phyloP scores from a whole-genome alignment of 305 asterid species.

The Fraxinus sp. region DNA sequence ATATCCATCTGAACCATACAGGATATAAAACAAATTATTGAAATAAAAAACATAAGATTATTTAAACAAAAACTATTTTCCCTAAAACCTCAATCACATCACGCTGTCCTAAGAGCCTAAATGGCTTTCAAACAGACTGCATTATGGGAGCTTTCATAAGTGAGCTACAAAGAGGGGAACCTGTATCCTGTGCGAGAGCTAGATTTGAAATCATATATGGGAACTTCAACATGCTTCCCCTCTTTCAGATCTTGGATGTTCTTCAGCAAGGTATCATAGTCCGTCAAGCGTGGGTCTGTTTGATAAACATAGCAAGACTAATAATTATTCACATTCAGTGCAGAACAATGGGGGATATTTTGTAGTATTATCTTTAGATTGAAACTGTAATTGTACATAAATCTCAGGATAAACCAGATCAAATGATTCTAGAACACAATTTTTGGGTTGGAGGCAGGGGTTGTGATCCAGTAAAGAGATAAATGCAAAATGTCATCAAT shows the following conservation, averaged over 20 bases:
- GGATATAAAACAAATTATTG: neutral
- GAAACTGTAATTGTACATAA: neutral
- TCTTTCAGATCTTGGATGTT: slow-evolving; percentile 80
- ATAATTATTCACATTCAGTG: slow-evolving; percentile 21
- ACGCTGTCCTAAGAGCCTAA: neutral
- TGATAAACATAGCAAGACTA: slow-evolving; percentile 23
- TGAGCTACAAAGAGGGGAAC: slow-evolving; percentile 34
- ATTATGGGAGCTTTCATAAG: slow-evolving; percentile 11
- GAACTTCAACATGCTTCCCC: slow-evolving; percentile 75
- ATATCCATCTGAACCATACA: neutral
- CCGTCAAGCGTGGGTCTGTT: slow-evolving; percentile 98
- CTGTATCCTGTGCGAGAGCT: slow-evolving; percentile 95
- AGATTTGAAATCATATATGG: slow-evolving; percentile 94
- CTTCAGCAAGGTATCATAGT: slow-evolving; percentile 83
- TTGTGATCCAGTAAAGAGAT: neutral
- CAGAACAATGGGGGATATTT: neutral
- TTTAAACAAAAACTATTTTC: slow-evolving; percentile 4
- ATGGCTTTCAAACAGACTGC: slow-evolving; percentile 10
- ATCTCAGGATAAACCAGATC: neutral
- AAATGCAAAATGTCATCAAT: neutral
- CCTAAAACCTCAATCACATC: slow-evolving; percentile 11
- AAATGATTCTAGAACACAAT: neutral
- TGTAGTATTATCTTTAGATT: neutral
- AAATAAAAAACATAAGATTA: neutral
- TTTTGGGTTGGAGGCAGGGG: neutral